phyloP scores from a whole-genome alignment of 2,329 filamentous ascomycete species.

The Cladosporium halotolerans region DNA sequence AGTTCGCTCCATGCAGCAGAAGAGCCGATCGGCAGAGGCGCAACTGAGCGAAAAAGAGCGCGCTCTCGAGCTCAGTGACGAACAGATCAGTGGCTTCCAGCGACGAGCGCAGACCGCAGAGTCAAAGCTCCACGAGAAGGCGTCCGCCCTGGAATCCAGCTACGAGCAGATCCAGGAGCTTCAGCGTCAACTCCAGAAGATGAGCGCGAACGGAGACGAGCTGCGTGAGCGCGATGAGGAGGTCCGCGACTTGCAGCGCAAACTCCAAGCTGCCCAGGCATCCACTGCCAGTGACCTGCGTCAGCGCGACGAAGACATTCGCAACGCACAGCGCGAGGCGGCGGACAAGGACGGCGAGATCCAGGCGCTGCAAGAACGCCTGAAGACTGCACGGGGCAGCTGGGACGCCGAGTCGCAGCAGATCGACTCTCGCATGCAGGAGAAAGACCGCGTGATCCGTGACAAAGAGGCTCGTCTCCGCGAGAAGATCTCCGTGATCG shows the following conservation, averaged over 20 bases:
- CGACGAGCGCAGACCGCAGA: slow-evolving; percentile 14
- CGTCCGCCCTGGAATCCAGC: slow-evolving; percentile 29
- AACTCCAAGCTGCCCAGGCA: slow-evolving; percentile 16
- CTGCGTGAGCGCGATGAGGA: slow-evolving; percentile 27
- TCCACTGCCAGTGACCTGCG: slow-evolving; percentile 24
- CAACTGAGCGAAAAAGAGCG: slow-evolving; percentile 12
- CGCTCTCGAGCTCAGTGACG: slow-evolving; percentile 11
- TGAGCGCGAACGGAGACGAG: slow-evolving; percentile 17
- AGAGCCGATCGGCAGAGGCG: slow-evolving; percentile 23
- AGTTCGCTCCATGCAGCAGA: slow-evolving; percentile 28
- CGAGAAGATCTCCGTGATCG: slow-evolving; percentile 67
- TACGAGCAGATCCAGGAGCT: neutral
- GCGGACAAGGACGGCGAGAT: slow-evolving; percentile 35
- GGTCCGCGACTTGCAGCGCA: slow-evolving; percentile 53
- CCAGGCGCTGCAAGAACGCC: slow-evolving; percentile 29
- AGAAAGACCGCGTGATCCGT: slow-evolving; percentile 46
- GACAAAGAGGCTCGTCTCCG: slow-evolving; percentile 71
- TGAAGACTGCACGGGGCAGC: slow-evolving; percentile 33
- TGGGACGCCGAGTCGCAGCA: slow-evolving; percentile 34
- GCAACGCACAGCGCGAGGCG: slow-evolving; percentile 49
- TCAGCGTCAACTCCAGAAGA: slow-evolving; percentile 18
- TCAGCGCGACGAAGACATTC: slow-evolving; percentile 44
- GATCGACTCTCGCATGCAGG: slow-evolving; percentile 31
- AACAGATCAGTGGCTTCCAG: slow-evolving; percentile 7
- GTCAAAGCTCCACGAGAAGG: slow-evolving; percentile 27